Evolutionary conservation across 2,329 filamentous ascomycete species (phyloP).

Genomic region (Verruconis gallopava): DNA sequence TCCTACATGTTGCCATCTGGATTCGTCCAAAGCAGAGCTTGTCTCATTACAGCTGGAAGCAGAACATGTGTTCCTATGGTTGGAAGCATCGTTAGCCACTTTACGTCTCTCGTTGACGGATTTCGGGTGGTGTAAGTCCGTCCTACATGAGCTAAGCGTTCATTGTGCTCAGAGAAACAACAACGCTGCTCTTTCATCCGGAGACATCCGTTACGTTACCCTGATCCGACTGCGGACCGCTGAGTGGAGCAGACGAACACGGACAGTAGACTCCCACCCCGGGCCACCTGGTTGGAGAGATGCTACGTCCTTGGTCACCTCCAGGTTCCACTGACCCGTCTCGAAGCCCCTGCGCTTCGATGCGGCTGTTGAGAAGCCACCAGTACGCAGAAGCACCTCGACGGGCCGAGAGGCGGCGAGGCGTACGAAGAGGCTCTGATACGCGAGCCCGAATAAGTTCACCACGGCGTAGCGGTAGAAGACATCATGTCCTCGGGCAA

Average conservation of each 20-base stretch:
- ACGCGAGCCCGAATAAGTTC: slow-evolving; percentile 49
- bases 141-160: no score
- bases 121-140: no score
- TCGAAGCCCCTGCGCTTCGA: slow-evolving; percentile 54
- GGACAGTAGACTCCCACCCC: slow-evolving; percentile 50
- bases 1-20: no score
- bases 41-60: no score
- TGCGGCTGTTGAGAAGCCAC: slow-evolving; percentile 56
- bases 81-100: no score
- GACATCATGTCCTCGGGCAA: slow-evolving; percentile 59
- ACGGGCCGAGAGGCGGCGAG: slow-evolving; percentile 60
- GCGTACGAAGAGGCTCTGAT: slow-evolving; percentile 53
- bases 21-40: no score
- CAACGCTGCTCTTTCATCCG: no score
- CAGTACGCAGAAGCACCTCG: slow-evolving; percentile 60
- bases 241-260: slow-evolving; percentile 57
- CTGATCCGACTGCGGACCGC: slow-evolving; percentile 53
- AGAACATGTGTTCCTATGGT: no score
- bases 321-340: slow-evolving; percentile 63
- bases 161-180: no score
- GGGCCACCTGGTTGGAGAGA: slow-evolving; percentile 55
- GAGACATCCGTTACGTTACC: no score
- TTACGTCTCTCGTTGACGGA: no score
- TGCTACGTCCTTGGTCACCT: slow-evolving; percentile 52
- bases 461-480: slow-evolving; percentile 65